phyloP scores from a whole-genome alignment of 306 rosid species.

The Adenanthera pavonina region DNA sequence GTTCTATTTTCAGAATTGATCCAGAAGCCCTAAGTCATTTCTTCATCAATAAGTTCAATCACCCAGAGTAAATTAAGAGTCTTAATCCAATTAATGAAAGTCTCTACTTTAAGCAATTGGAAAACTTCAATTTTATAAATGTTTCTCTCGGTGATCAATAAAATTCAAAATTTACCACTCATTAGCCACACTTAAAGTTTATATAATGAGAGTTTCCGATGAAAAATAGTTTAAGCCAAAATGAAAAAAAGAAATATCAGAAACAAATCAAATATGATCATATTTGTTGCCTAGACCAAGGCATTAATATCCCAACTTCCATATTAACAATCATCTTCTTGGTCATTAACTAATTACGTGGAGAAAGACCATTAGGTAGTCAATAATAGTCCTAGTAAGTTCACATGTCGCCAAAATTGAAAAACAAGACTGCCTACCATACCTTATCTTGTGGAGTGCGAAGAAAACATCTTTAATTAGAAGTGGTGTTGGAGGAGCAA shows the following conservation, averaged over 20 bases:
- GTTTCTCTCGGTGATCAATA: not conserved
- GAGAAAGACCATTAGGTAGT: slow-evolving; percentile 23
- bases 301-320: slow-evolving; percentile 1
- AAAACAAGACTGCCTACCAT: slow-evolving; percentile 30
- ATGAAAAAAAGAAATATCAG: not conserved
- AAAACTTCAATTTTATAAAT: not conserved
- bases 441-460: slow-evolving; percentile 81
- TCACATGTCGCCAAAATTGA: slow-evolving; percentile 1
- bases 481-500: slow-evolving; percentile 81
- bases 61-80: not conserved
- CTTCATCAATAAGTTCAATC: not conserved
- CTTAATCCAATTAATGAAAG: not conserved
- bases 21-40: not conserved
- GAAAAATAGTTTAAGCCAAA: not conserved
- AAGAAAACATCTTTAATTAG: slow-evolving; percentile 77
- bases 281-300: not conserved
- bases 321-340: not conserved
- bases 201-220: not conserved
- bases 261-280: not conserved
- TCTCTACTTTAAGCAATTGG: not conserved
- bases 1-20: not conserved
- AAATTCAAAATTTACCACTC: not conserved
- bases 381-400: slow-evolving; percentile 15
- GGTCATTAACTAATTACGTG: slow-evolving; percentile 14
- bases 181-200: not conserved